phyloP scores from a whole-genome alignment of 805 yeast genomes.

The Suhomyces kilbournensis region DNA sequence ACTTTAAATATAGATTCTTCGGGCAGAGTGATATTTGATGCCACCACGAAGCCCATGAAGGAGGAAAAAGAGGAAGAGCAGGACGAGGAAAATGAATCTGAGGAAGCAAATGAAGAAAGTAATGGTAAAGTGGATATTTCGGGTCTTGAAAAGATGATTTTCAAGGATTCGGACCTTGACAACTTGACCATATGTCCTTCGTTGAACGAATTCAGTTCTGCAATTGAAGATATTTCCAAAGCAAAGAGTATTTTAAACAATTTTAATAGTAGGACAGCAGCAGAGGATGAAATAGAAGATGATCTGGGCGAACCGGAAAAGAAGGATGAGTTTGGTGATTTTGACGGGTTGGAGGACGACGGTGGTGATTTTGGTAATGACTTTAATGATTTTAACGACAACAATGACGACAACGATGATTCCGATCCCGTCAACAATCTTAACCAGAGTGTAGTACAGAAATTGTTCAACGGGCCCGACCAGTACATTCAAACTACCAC shows the following conservation, averaged over 20 bases:
- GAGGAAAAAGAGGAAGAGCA: constrained; percentile 8
- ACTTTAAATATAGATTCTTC: constrained; percentile 52
- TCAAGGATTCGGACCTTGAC: constrained; percentile 19
- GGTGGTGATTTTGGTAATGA: constrained; percentile 13
- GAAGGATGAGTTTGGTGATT: constrained; percentile 11
- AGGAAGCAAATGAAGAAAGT: constrained; percentile 6
- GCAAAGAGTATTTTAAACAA: constrained; percentile 46
- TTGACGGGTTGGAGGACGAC: constrained; percentile 10
- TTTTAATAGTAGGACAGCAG: constrained; percentile 35
- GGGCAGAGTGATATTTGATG: constrained; percentile 66
- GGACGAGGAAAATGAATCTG: constrained; percentile 12
- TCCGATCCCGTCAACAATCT: constrained; percentile 7
- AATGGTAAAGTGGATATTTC: constrained; percentile 19
- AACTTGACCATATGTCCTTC: constrained; percentile 64
- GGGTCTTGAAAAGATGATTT: constrained; percentile 19
- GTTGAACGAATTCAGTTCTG: constrained; percentile 54
- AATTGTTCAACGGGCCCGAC: constrained; percentile 12
- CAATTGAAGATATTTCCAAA: constrained; percentile 51
- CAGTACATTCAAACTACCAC: constrained; percentile 13
- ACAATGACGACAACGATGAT: constrained; percentile 5
- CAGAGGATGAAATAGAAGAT: constrained; percentile 9
- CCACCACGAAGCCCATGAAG: constrained; percentile 38
- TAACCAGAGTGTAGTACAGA: constrained; percentile 13
- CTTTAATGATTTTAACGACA: constrained; percentile 15
- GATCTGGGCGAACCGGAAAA: constrained; percentile 16